Percentiles rank a stretch among this genome's conserved stretches.
Evolutionary conservation across 2,329 filamentous ascomycete genomes (phyloP).

Genomic region (Venturiaceae sp.): DNA sequence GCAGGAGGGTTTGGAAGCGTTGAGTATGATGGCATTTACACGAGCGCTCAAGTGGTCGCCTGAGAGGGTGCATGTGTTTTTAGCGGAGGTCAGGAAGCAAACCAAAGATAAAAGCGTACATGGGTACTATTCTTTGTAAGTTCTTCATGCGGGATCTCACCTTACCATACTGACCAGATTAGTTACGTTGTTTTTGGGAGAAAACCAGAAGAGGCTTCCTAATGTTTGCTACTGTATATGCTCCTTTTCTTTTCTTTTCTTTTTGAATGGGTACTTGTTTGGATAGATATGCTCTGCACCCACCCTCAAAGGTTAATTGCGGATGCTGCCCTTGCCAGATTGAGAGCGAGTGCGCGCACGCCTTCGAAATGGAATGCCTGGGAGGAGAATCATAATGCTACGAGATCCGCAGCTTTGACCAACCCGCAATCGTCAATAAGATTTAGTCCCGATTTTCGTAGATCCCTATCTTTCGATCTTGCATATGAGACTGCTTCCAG

Average conservation of each 20-base stretch:
- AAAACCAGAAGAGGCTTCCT: neutral
- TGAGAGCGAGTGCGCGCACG: too few species aligned
- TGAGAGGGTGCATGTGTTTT: constrained; percentile 17
- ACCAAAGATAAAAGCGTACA: constrained; percentile 15
- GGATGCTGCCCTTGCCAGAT: too few species aligned
- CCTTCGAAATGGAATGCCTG: too few species aligned
- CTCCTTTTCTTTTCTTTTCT: neutral
- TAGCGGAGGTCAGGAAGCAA: constrained; percentile 13
- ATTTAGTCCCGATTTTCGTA: neutral
- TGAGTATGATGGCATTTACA: constrained; percentile 15
- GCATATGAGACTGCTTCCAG: neutral
- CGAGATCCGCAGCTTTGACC: neutral
- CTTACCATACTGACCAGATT: neutral
- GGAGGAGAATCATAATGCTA: too few species aligned
- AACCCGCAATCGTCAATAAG: neutral
- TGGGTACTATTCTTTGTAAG: constrained; percentile 12
- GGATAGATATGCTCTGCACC: too few species aligned
- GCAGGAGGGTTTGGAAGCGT: constrained; percentile 19
- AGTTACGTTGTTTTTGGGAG: constrained; percentile 5
- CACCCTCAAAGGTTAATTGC: too few species aligned
- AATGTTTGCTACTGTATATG: neutral
- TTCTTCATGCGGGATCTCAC: neutral
- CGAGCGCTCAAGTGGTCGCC: constrained; percentile 17
- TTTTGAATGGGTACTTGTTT: too few species aligned
- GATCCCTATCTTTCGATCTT: neutral